These are phyloP conservation scores for Hirsutella minnesotensis DNA, from an alignment of 2,329 filamentous ascomycete genomes.

Conservation along the genomic window DNA sequence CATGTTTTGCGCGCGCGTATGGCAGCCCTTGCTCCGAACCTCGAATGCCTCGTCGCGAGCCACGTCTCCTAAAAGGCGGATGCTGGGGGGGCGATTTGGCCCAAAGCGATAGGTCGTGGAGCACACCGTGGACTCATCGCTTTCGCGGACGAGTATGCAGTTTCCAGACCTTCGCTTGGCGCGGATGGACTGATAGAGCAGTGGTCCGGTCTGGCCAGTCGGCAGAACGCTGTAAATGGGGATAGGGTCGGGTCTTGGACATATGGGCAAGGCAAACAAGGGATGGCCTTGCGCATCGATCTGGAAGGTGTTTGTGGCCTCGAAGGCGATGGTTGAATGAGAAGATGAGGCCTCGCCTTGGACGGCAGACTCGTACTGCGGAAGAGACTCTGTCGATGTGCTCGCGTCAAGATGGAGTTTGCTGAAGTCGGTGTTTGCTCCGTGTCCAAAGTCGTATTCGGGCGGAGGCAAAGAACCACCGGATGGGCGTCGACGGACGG, in stretches of 20 bases:
- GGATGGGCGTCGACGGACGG: neutral
- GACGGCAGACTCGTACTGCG: conserved; percentile 11
- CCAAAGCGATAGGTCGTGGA: conserved; percentile 46
- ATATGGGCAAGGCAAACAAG: conserved; percentile 28
- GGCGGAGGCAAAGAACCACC: conserved; percentile 11
- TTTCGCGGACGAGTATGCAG: conserved; percentile 33
- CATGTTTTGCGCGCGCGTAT: conserved; percentile 35
- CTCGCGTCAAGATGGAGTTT: conserved; percentile 12
- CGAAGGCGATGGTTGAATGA: conserved; percentile 20
- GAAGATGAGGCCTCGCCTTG: conserved; percentile 2
- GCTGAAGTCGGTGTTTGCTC: conserved; percentile 12
- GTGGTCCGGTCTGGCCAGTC: conserved; percentile 23
- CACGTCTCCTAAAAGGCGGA: conserved; percentile 17
- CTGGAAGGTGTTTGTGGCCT: conserved; percentile 32
- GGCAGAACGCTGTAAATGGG: conserved; percentile 28
- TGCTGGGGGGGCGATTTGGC: conserved; percentile 35
- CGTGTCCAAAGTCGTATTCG: conserved; percentile 15
- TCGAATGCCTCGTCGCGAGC: conserved; percentile 14
- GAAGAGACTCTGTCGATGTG: conserved; percentile 15
- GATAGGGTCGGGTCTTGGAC: conserved; percentile 26
- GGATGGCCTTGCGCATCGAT: conserved; percentile 34
- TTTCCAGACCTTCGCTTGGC: conserved; percentile 32
- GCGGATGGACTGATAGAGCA: conserved; percentile 40
- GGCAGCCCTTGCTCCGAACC: conserved; percentile 22
- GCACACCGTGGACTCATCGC: conserved; percentile 29